Base-by-base conservation (phyloP, 805 yeast genomes). In the Pichia cabralensis region DNA sequence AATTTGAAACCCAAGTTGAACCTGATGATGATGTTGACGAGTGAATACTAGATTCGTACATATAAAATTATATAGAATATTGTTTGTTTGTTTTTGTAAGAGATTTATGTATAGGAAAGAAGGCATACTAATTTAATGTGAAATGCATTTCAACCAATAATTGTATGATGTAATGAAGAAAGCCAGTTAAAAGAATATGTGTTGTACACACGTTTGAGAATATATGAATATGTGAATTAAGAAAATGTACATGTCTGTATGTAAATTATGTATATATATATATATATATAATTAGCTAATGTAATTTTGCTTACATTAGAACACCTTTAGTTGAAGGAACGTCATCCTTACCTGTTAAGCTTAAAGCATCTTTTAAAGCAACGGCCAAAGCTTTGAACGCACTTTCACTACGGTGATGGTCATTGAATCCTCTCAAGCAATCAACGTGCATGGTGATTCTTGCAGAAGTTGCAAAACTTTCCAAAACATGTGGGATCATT, bases 301-400 rank as follows among this genome's bases (percentile, higher is more conserved):
- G n/a, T n/a, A n/a, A n/a, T n/a, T n/a, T n/a, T 20, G 14, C 13
- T 51, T 53, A 80, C 61, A 79, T 78, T 30, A 89, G 64, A 9
- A 92, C 97, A 35, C 98, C 98, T 62, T 92, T 92, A 9, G 98
- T 92, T 36, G 94, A 80, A 15, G 98, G 98, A 30, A 92, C 83
- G 42, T 92, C 98, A 52, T 85, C 68, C 17, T 80, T 73, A 22
- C 96, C 97, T 22, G 85, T 85, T 45, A 71, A 67, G 9, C 89
- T 68, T 31, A 72, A 76, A 17, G 97, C 89, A 53, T 86, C 95
- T 47, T 75, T 79, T 32, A 92, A 67, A 4, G 98, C 98, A 15
- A 92, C 67, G 0, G 98, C 98, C 44, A 89, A 64, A 1, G 97
- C 96, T 62, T 92, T 92, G 64, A 92, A 92, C 1, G 98, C 97